Evolutionary conservation across 345 rosid species (phyloP), one percentile per base, ranked within the genome.

Genomic region (Xanthoceras sorbifolium): DNA sequence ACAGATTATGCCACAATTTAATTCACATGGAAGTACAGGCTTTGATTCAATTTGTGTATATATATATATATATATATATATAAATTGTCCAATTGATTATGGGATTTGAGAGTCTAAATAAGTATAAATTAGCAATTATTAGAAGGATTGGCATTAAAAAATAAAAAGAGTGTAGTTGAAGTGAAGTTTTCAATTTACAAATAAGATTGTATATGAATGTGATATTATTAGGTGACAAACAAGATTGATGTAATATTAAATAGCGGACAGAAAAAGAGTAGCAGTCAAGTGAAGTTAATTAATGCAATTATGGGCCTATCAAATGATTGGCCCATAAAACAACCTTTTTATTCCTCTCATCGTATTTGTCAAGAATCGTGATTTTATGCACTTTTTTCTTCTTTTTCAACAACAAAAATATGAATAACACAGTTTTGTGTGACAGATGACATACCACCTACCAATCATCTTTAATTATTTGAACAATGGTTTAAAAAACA

Each of bases 141-240:
- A 46, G 69, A 29, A 15, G 29, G 66, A 72, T 55, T 71, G 14
- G 26, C 52, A 64, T 40, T 54, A n/a, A 75, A 74, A 28, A n/a
- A 15, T 7, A 34, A 70, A 64, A 79, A 7, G 78, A 73, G 85
- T 83, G 74, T 3, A 69, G 76, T 83, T 76, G 52, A 83, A 83
- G 85, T 77, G 81, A 83, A 69, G 81, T n/a, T 44, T 74, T n/a
- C 18, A n/a, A 6, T n/a, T 26, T 26, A 5, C 34, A 60, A 26
- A 28, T 20, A 60, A 29, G 62, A 31, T n/a, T 52, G 20, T 26
- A 3, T 20, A 54, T 8, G 25, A 54, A 54, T 54, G 60, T 54
- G 60, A 22, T 71, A 5, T 10, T 8, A 66, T 38, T 11, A 54
- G 29, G 64, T 71, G 60, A 73, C 48, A 6, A 65, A 67, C 66